Evolutionary conservation across 139 green algal genomes (phyloP), one percentile per base, ranked within the genome.

Genomic region (Mesotaenium endlicherianum): DNA sequence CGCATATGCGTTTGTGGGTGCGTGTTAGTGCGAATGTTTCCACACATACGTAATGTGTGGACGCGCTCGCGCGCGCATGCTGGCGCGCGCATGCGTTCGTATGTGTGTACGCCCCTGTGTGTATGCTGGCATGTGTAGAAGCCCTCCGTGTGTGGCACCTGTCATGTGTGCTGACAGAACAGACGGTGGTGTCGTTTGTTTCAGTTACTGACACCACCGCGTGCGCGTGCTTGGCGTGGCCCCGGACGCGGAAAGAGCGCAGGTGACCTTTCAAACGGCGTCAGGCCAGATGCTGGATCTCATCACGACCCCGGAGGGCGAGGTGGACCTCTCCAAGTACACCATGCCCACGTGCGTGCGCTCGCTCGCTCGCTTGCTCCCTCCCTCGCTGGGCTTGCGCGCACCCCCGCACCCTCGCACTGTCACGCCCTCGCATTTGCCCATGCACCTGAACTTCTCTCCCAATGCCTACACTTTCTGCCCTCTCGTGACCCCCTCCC

Each of bases 211-310:
- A n/a, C n/a, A n/a, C n/a, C n/a, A n/a, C n/a, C n/a, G n/a, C n/a
- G n/a, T n/a, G n/a, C n/a, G n/a, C n/a, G n/a, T n/a, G n/a, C n/a
- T n/a, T n/a, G n/a, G n/a, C n/a, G 17, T 75, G 64, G 14, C 11
- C 16, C 14, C 64, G 17, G 17, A 16, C 36, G 14, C 14, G 16
- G 64, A 75, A 31, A n/a, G n/a, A n/a, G 64, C 8, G 38, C 82
- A 86, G 82, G 76, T 92, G 1, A 99, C 96, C 0, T 94, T 94
- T 87, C 94, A 98, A 84, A 99, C 96, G 38, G 89, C 90, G 16
- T 94, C 95, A 84, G 96, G 96, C 0, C 96, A 99, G 90, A 89
- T 98, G 87, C 89, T 99, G 64, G 96, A 99, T 82, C 90, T 98
- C 1, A 98, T 94, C 76, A 99, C 95, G 1, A 94, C 95, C 0